Percentiles rank a stretch among this genome's conserved stretches.
phyloP scores from a whole-genome alignment of 225 moss, liverwort and hornwort species.

The Pseudoscleropodium purum region DNA sequence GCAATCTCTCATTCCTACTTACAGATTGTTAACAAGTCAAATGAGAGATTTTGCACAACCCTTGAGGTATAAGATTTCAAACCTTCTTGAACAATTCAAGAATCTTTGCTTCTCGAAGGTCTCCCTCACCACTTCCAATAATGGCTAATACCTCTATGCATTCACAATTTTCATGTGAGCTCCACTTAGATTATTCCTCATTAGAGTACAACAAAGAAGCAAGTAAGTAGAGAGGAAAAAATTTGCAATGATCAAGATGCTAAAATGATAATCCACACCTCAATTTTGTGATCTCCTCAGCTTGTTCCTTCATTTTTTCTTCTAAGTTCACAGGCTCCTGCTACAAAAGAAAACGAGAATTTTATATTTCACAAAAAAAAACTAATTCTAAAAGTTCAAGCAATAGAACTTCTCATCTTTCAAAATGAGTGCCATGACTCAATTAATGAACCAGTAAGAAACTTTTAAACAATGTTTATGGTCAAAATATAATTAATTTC shows the following conservation, averaged over 20 bases:
- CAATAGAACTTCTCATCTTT: neutral
- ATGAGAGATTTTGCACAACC: neutral
- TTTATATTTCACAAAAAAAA: neutral
- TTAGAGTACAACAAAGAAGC: neutral
- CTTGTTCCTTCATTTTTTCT: slow-evolving; percentile 17
- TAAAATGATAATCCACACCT: neutral
- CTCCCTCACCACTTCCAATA: slow-evolving; percentile 88
- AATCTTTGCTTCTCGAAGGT: slow-evolving; percentile 75
- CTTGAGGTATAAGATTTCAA: neutral
- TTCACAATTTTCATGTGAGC: neutral
- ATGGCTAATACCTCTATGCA: slow-evolving; percentile 63
- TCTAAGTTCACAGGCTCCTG: slow-evolving; percentile 9
- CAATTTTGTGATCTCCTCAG: slow-evolving; percentile 27
- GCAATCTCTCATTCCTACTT: neutral
- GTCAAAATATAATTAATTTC: neutral
- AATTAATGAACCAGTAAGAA: neutral
- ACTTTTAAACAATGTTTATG: neutral
- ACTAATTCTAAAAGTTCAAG: too few species aligned
- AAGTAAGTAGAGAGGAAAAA: neutral
- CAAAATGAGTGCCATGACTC: neutral
- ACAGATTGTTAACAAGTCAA: neutral
- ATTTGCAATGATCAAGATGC: neutral
- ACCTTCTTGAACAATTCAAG: slow-evolving; percentile 88
- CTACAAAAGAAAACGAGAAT: neutral
- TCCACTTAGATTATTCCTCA: neutral